Base-by-base conservation (phyloP, 331 rosid species). In the Malus hybrid region DNA sequence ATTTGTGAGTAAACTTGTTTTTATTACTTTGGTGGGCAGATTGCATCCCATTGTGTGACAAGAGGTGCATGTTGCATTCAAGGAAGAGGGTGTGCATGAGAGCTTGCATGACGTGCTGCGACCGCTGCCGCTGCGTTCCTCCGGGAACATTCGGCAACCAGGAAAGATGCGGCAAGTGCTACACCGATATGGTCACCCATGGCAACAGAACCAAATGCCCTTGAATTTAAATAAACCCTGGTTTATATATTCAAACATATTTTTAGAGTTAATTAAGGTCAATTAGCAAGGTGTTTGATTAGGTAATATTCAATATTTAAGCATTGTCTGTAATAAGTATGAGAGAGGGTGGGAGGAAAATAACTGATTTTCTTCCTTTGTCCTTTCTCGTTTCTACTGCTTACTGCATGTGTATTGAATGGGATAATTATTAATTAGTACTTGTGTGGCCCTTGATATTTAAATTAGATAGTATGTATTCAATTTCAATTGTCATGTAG, bases 91-190 rank as follows among this genome's bases (percentile, higher is more conserved):
- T 76, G 15, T 92, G 97, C 76, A 19, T 24, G 65, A 88, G 96
- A 80, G 97, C 97, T 6, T 92, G 97, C 83, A 54, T 69, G 55
- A 86, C 97, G 11, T 92, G 97, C 60, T 92, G 97, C 67, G 86
- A 79, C 15, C 88, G 97, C 6, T 92, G 97, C 96, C 87, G 70
- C 71, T 92, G 97, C 71, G 96, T 92, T 1, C 97, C 97, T 0
- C 97, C 97, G 10, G 97, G 97, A 71, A 89, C 97, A 27, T 91
- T 15, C 7, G 97, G 97, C 10, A 91, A 92, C 88, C 64, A 83
- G 27, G 91, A 89, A 80, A 85, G 75, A 28, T 92, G 97, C 67
- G 97, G 97, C 78, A 90, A 84, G 39, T 92, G 97, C 73, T 92
- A 90, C 88, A 86, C 96, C 61, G 86, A 77, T 1, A 88, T 89